Evolutionary conservation across 1,139 yeast species (phyloP), one percentile per base, ranked within the genome.

Genomic region (Candida sp.): DNA sequence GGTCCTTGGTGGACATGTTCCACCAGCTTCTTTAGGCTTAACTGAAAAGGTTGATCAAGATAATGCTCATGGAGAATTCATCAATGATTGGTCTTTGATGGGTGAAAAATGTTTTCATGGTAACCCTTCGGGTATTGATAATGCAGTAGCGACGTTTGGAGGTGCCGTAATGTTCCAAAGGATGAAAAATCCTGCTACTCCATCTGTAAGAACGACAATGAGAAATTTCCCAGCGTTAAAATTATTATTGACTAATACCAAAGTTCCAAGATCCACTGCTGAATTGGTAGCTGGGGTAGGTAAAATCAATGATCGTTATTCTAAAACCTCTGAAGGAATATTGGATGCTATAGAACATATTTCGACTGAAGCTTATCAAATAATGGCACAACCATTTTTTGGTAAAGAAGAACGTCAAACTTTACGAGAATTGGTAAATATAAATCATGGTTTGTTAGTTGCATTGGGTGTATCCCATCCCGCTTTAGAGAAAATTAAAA

Each of bases 21-120:
- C 52, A 4, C 50, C 49, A 7, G 78, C 78, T 3, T 33, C 47
- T 1, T 49, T 71, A 19, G 49, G 49, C 1, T 45, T 63, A 5
- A 48, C 56, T 22, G 73, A 66, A 3, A 61, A 63, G 34, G 63
- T 66, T n/a, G 46, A 57, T 5, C 58, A 62, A 33, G 75, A 73
- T 36, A 64, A 65, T 21, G 54, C 59, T 4, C 84, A 79, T 43
- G 75, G 85, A 35, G 72, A 76, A 7, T 77, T 82, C 52, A 82
- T 93, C 48, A 93, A 93, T 54, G 65, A 73, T 5, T 91, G 97
- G 97, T 84, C 98, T 1, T 84, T 86, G 50, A 74, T 91, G 69
- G 98, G 98, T 34, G 99, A 93, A 63, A 86, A 86, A 57, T 89
- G 97, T 61, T 87, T 90, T 56, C 98, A 93, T 60, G 99, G 99